Evolutionary conservation across 176 grass and related monocot species (phyloP), one percentile per base, ranked within the genome.

Genomic region (Rhynchospora tenuis): DNA sequence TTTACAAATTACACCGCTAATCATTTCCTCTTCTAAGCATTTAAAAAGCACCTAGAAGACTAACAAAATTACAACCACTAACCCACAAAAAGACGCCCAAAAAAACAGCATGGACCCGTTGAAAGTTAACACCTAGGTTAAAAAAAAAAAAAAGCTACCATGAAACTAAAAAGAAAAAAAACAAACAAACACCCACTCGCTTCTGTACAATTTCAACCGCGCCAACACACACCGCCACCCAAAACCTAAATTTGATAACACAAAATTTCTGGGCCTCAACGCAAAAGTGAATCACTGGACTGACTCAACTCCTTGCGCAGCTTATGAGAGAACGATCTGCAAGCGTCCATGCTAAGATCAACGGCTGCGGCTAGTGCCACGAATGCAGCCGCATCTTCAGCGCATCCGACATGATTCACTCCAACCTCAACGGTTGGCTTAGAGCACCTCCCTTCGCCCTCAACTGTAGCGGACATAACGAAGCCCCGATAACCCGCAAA

Each of bases 281-380:
- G 15, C 64, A 46, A 75, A 70, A 61, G 26, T 70, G 17, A 51
- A 75, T 3, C 56, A 19, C 54, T 16, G 22, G 59, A 14, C 6
- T 89, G 83, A 3, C 74, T 91, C 13, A 99, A 84, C 85, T 99
- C 96, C 77, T 93, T 99, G 72, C 96, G 70, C 61, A 99, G 89
- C 72, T 90, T 93, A 87, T 91, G 88, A 19, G 93, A 95, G 91
- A 99, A 99, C 19, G 94, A 85, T 75, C 89, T 88, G 86, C 96
- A 99, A 11, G 96, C 96, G 88, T 99, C 93, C 89, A 99, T 90
- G 89, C 93, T 99, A 1, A 99, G 91, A 86, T 99, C 96, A 31
- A 99, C 80, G 9, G 96, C 96, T 20, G 96, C 96, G 0, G 96
- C 90, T 4, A 99, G 81, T 0, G 96, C 96, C 0, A 99, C 96